phyloP scores from a whole-genome alignment of 495 filamentous ascomycete genomes.

The Neurospora tetrasperma region DNA sequence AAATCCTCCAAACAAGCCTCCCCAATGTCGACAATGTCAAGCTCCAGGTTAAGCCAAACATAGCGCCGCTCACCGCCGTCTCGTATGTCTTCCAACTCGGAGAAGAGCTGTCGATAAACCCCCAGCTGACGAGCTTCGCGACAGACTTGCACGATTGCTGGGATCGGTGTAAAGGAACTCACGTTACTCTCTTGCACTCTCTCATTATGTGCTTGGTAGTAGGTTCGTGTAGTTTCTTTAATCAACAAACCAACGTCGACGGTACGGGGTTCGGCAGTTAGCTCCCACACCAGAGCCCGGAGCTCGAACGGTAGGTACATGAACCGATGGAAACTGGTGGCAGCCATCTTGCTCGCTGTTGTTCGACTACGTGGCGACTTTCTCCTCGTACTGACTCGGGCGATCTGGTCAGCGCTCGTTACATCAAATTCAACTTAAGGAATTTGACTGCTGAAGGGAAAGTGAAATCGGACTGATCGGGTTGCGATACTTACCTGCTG shows the following conservation, averaged over 20 bases:
- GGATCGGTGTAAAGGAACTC: neutral
- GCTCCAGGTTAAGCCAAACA: neutral
- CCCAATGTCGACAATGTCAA: neutral
- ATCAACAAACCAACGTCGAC: neutral
- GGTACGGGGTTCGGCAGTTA: neutral
- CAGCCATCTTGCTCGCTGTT: neutral
- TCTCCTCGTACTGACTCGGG: neutral
- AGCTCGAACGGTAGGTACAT: neutral
- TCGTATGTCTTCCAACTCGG: neutral
- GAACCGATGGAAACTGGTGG: neutral
- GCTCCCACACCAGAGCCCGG: neutral
- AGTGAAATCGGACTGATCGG: neutral
- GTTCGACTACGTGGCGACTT: neutral
- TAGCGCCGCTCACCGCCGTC: neutral
- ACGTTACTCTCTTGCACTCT: neutral
- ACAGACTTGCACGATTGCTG: neutral
- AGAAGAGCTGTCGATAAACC: neutral
- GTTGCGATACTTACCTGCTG: neutral
- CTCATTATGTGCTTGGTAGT: neutral
- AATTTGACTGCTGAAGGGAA: neutral
- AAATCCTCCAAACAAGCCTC: neutral
- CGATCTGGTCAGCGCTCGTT: neutral
- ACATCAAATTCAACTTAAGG: neutral
- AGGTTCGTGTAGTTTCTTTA: neutral
- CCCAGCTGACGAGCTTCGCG: neutral